Conservation (phyloP, 106 monocot species). For the Gastrodia elata region DNA sequence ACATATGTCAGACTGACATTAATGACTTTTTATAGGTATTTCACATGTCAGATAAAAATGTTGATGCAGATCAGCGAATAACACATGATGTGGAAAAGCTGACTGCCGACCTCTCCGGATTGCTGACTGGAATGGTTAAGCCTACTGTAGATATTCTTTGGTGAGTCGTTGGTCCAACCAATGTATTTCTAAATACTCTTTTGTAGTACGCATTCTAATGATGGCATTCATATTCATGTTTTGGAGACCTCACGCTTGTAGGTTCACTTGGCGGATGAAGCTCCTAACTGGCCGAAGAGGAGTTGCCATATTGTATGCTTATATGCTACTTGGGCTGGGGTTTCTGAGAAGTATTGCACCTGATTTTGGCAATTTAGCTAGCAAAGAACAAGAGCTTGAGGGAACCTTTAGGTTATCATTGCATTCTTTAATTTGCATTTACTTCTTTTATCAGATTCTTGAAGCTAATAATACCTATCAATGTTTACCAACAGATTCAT, state of each 20-base stretch:
- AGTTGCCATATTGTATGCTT: conserved; percentile 84
- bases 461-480: conserved; percentile 2
- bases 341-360: conserved; percentile 84
- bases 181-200: neutral
- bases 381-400: conserved; percentile 89
- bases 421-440: neutral
- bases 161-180: conserved; percentile 33
- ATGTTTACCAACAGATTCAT: conserved; percentile 50
- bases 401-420: conserved; percentile 74
- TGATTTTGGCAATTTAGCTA: conserved; percentile 87
- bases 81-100: conserved; percentile 93
- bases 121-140: conserved; percentile 97
- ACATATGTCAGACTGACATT: neutral
- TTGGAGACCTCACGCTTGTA: conserved; percentile 10
- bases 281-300: conserved; percentile 84
- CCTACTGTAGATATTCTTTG: conserved; percentile 94
- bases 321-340: conserved; percentile 93
- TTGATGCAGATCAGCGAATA: conserved; percentile 98
- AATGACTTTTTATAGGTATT: conserved; percentile 54
- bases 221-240: neutral
- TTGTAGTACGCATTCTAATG: neutral
- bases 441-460: conserved; percentile 1
- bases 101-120: conserved; percentile 69
- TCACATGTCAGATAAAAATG: conserved; percentile 59
- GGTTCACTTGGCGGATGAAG: conserved; percentile 99